Base-by-base conservation (phyloP, 192 early-diverging fungal species). In the Coemansia sp. region DNA sequence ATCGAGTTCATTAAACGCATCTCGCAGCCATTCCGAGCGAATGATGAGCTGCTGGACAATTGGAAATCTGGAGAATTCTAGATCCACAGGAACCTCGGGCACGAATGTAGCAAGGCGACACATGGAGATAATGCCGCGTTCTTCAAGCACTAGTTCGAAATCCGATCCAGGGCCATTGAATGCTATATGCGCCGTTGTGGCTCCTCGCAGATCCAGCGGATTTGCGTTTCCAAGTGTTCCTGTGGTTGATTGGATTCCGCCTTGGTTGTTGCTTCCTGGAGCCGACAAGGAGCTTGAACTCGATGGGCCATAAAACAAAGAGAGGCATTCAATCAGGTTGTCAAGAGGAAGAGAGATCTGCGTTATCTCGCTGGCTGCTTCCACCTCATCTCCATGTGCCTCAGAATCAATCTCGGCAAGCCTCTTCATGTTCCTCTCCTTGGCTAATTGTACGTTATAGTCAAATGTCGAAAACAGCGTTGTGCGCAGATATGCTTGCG, bases 1-100 rank as follows among this genome's bases (percentile, higher is more conserved):
- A 42, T 88, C 87, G 10, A 88, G 79, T 68, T 88, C 87, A 32
- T 77, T 78, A 43, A 88, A 86, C 8, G 87, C 87, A 59, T 84
- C 84, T 2, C 78, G 68, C 3, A 88, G 79, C 84, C 84, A 86
- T 37, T 82, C 70, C 0, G 87, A 88, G 40, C 63, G 65, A 44
- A 88, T 88, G 59, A 86, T 88, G 10, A 86, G 64, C 69, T 86
- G 85, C 70, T 79, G 72, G 37, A 72, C 58, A 0, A 83, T 65
- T 0, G 72, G 79, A 16, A 61, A 60, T 5, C 53, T 67, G 4
- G 62, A 53, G 59, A 87, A 88, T 9, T 76, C 64, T 17, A 88
- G 65, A 32, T 86, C 77, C 7, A 71, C 62, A 12, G 75, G 63
- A 0, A 70, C 57, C 19, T 85, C 83, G 4, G 86, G 68, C 22